Evolutionary conservation across 495 filamentous ascomycete genomes (phyloP).

Genomic region (Sordaria brevicollis): DNA sequence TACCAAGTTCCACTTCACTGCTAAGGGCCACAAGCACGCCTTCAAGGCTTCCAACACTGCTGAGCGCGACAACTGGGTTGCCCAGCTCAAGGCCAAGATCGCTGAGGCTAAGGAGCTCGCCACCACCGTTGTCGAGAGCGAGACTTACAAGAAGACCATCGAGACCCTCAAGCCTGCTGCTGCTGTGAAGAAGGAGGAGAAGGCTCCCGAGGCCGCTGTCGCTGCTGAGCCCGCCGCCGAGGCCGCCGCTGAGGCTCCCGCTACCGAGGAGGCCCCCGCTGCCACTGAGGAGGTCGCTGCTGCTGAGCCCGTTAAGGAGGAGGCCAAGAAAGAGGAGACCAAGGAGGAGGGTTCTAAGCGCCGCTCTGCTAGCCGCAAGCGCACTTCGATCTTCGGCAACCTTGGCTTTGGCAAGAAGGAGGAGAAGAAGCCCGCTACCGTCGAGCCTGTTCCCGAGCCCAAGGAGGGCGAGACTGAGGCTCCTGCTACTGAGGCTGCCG

Average conservation of each 20-base stretch:
- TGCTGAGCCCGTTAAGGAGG: constrained; percentile 29
- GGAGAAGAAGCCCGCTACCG: constrained; percentile 44
- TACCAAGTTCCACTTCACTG: constrained; percentile 74
- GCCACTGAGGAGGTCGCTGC: constrained; percentile 34
- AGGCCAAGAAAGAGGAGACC: constrained; percentile 34
- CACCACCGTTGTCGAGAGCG: constrained; percentile 55
- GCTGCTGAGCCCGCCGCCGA: constrained; percentile 22
- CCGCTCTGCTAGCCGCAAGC: constrained; percentile 82
- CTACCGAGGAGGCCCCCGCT: constrained; percentile 22
- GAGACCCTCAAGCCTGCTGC: constrained; percentile 57
- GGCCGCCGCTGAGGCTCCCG: constrained; percentile 17
- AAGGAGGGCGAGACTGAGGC: constrained; percentile 29
- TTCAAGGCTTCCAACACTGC: constrained; percentile 65
- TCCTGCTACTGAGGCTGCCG: constrained; percentile 14
- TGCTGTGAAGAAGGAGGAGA: constrained; percentile 37
- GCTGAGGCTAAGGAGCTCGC: constrained; percentile 67
- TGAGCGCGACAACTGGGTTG: constrained; percentile 89
- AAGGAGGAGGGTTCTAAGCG: constrained; percentile 43
- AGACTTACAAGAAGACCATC: constrained; percentile 69
- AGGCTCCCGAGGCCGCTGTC: constrained; percentile 13
- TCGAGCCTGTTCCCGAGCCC: constrained; percentile 35
- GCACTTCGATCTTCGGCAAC: constrained; percentile 68
- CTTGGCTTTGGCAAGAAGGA: constrained; percentile 56
- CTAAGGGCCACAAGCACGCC: constrained; percentile 77
- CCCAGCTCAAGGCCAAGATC: constrained; percentile 62